phyloP scores from a whole-genome alignment of 306 rosid species.

The Gastrolobium bilobum region DNA sequence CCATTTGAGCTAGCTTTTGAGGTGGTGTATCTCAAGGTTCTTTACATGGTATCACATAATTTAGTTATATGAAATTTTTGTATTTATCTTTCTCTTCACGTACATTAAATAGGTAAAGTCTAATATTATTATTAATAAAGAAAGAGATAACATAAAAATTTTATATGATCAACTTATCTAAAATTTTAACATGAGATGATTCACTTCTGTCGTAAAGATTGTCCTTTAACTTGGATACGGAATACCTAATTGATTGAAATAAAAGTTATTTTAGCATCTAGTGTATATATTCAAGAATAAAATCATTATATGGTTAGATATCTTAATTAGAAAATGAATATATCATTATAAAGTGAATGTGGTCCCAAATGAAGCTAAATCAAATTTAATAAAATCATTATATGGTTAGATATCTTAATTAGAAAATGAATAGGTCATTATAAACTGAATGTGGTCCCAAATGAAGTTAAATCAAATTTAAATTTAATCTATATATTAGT shows the following conservation, averaged over 20 bases:
- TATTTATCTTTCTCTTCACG: no score
- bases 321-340: slow-evolving; percentile 22
- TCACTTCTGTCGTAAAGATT: no score
- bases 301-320: slow-evolving; percentile 16
- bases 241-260: neutral
- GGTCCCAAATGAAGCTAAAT: neutral
- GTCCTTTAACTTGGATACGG: no score
- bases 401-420: slow-evolving; percentile 30
- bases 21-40: no score
- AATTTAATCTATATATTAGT: neutral
- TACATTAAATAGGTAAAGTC: no score
- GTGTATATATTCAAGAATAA: neutral
- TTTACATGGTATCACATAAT: no score
- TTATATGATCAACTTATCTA: no score
- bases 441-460: slow-evolving; percentile 10
- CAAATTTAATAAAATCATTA: neutral
- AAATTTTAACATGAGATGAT: no score
- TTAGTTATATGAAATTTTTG: no score
- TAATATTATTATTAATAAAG: no score
- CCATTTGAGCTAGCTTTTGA: no score
- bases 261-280: neutral
- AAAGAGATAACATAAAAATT: no score
- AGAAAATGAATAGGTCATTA: neutral
- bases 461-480: neutral
- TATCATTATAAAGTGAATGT: neutral